Evolutionary conservation across 345 rosid genomes (phyloP).

Genomic region (Moricandia arvensis): DNA sequence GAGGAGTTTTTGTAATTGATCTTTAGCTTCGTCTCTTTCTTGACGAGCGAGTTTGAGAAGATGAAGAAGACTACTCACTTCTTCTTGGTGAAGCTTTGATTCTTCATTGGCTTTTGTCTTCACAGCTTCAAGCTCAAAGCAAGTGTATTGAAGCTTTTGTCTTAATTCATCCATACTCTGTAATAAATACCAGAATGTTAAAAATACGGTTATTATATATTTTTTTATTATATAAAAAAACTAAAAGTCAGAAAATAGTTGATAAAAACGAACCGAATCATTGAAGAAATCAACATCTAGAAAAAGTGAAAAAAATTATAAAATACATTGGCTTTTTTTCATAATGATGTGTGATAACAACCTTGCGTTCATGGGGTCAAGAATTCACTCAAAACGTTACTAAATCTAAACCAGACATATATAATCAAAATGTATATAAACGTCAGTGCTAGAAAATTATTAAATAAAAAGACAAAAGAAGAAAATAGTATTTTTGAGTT

Average conservation of each 20-base stretch:
- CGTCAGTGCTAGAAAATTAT: background rate
- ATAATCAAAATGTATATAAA: background rate
- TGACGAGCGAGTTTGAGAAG: conserved; percentile 61
- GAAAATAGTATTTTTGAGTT: conserved; percentile 13
- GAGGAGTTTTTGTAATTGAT: conserved; percentile 55
- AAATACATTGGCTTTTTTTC: conserved; percentile 1
- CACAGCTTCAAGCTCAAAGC: conserved; percentile 59
- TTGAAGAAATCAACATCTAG: conserved; percentile 29
- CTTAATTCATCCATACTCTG: conserved; percentile 68
- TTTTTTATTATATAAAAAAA: no score
- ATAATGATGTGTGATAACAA: conserved; percentile 33
- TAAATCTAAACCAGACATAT: conserved; percentile 26
- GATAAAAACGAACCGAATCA: conserved; percentile 17
- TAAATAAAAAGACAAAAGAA: conserved; percentile 23
- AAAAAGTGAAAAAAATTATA: conserved; percentile 10
- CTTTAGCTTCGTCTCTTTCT: conserved; percentile 84
- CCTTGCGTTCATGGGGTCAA: conserved; percentile 36
- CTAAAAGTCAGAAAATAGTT: conserved; percentile 19
- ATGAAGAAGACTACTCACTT: conserved; percentile 43
- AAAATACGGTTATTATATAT: background rate
- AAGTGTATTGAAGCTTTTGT: conserved; percentile 61
- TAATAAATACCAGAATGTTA: background rate
- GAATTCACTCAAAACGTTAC: conserved; percentile 27
- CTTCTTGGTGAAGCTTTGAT: conserved; percentile 51
- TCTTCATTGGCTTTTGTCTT: conserved; percentile 65